These are phyloP conservation scores for Prunus salicina DNA, from an alignment of 306 rosid genomes.

Conservation along the genomic window DNA sequence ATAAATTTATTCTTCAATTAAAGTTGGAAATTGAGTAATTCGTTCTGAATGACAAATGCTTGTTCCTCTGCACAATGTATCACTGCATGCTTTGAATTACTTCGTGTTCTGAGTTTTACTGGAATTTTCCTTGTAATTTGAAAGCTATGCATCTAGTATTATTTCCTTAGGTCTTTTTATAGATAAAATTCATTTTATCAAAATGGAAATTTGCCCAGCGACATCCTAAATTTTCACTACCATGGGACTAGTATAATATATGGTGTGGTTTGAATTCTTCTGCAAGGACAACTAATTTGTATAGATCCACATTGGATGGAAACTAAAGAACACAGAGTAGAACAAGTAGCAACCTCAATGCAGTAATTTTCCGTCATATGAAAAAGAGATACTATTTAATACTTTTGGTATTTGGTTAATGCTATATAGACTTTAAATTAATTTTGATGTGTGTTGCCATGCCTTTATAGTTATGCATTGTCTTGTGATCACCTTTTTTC, in stretches of 20 bases:
- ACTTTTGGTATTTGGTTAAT: background rate
- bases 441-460: background rate
- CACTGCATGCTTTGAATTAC: background rate
- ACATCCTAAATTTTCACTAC: background rate
- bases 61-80: too few species aligned
- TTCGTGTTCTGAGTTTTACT: background rate
- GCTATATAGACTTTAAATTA: background rate
- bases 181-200: background rate
- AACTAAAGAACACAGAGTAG: background rate
- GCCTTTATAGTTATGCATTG: background rate
- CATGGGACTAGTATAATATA: background rate
- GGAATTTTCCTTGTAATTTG: background rate
- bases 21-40: background rate
- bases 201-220: background rate
- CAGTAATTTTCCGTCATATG: background rate
- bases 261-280: background rate
- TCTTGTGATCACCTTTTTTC: background rate
- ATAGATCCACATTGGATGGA: too few species aligned
- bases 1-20: background rate
- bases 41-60: background rate
- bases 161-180: background rate
- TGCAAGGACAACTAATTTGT: too few species aligned
- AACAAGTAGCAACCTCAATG: background rate
- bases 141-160: background rate
- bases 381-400: background rate